Evolutionary conservation across 305 asterid species (phyloP), one percentile per base, ranked within the genome.

Genomic region (Solanum hybrid): DNA sequence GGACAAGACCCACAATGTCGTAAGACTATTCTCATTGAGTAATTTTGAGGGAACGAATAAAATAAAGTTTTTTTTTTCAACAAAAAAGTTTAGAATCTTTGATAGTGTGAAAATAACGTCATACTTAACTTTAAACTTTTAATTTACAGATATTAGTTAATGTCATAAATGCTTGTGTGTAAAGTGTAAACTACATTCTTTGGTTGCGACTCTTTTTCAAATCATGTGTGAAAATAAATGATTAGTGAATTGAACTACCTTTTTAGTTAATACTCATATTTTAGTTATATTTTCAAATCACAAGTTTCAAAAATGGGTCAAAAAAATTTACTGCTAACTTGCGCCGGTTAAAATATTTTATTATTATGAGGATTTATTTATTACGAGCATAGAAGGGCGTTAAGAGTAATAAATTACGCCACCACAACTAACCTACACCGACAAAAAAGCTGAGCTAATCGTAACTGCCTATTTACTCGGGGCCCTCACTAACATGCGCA

Each of bases 381-480:
- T 38, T 89, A 34, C 13, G 29, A 75, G 79, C 57, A 36, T 79
- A 34, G 85, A 34, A 34, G 22, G 85, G 79, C 34, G 33, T 37
- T 90, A 79, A 6, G 73, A 7, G 86, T 45, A 72, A 88, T 90
- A 39, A 92, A 90, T 86, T 32, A 38, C 45, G 90, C 72, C 77
- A 88, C 80, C 82, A 89, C 89, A 82, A 91, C 90, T 89, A 90
- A 61, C 91, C 90, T 89, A 91, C 97, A 94, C 96, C 96, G 95
- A 94, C 96, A 92, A 93, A 95, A 79, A 94, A 89, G 95, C 94
- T 72, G 93, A 91, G 90, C 91, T 8, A 78, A 37, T 70, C 92
- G 90, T 93, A 97, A 96, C 97, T 92, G 91, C 98, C 94, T 92
- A 90, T 92, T 92, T 92, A 96, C 95, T 94, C 95, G 91, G 51